Base-by-base conservation (phyloP, 1,139 yeast genomes). In the Magnusiomyces magnusii region DNA sequence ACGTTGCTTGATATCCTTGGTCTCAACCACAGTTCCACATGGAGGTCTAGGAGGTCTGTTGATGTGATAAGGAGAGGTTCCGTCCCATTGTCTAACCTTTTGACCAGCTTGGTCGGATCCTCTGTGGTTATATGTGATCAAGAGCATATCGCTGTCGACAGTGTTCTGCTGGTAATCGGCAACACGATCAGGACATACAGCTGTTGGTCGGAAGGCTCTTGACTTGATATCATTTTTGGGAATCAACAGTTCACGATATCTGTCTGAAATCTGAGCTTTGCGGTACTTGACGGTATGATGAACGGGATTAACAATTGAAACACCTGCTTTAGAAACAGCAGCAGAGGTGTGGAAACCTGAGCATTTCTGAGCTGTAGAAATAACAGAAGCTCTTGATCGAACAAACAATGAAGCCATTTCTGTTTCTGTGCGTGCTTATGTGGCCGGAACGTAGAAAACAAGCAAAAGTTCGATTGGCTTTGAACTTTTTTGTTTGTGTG, bases 71-170 rank as follows among this genome's bases (percentile, higher is more conserved):
- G 97, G 97, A 44, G 97, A 86, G 36, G 87, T 79, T 55, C 88
- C 87, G 62, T 90, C 95, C 96, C 99, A 92, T 59, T 81, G 78
- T 75, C 97, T 82, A 66, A 80, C 79, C 75, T 88, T 89, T 64
- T 82, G 79, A 61, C 98, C 98, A 23, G 67, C 67, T 52, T 73
- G 69, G 57, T 76, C 77, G 15, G 69, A 69, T 55, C 81, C 81
- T 44, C 78, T 84, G 72, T 93, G 97, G 58, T 79, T 78, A 70
- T 89, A 91, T 65, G 83, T 83, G 68, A 87, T 85, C 66, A 93
- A 81, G 67, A 93, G 75, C 67, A 95, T 72, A 68, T 95, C 97
- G 3, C 90, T 77, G 66, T 84, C 82, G 54, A 95, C 70, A 0
- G 90, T 86, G 71, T 86, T 86, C 60, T 77, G 72, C 71, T 88